A percentile compares a stretch with the other conserved stretches of the same genome.
Evolutionary conservation across 2,329 filamentous ascomycete genomes (phyloP).

Genomic region (Didymella glomerata): DNA sequence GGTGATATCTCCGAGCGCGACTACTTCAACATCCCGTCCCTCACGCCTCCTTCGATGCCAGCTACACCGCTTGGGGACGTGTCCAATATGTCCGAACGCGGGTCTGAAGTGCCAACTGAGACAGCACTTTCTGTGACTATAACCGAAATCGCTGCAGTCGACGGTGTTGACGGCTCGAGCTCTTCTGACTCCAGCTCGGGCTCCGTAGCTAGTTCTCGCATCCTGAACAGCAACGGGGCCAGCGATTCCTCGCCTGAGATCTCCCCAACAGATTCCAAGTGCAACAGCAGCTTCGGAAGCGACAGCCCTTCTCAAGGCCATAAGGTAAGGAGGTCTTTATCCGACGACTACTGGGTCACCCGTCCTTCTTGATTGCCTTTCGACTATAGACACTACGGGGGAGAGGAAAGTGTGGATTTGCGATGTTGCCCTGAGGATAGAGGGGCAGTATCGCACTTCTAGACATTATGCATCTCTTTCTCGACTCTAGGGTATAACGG

Average conservation of each 20-base stretch:
- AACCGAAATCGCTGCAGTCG: slow-evolving; percentile 67
- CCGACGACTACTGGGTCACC: slow-evolving; percentile 21
- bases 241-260: slow-evolving; percentile 46
- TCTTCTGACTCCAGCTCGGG: slow-evolving; percentile 94
- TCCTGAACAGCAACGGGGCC: slow-evolving; percentile 86
- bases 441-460: not conserved
- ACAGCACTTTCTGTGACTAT: slow-evolving; percentile 1
- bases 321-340: slow-evolving; percentile 29
- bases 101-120: slow-evolving; percentile 21
- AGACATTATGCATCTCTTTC: not conserved
- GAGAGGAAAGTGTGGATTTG: slow-evolving; percentile 12
- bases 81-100: slow-evolving; percentile 26
- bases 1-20: not conserved
- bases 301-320: slow-evolving; percentile 13
- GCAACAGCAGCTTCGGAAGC: slow-evolving; percentile 27
- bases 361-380: slow-evolving; percentile 19
- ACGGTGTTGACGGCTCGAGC: slow-evolving; percentile 93
- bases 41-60: not conserved
- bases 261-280: slow-evolving; percentile 1
- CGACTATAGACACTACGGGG: slow-evolving; percentile 8
- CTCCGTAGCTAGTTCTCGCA: slow-evolving; percentile 90
- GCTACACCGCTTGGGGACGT: not conserved
- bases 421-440: slow-evolving; percentile 52
- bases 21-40: slow-evolving; percentile 5
- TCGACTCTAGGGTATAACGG: not conserved